Base-by-base conservation (phyloP, 129 eudicot species). In the Solidago caesia region DNA sequence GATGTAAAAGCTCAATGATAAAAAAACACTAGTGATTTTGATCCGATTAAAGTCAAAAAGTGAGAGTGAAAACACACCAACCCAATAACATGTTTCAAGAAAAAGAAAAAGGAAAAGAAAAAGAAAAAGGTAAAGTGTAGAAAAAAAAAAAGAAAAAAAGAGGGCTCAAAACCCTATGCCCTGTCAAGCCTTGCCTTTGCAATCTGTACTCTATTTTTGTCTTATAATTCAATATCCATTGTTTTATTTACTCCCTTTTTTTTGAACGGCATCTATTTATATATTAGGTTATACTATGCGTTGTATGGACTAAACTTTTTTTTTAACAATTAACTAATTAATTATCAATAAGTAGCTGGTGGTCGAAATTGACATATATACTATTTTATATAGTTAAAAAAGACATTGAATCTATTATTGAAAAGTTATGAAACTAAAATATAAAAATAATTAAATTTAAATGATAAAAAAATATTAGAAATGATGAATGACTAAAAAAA, bases 21-120 rank as follows among this genome's bases (percentile, higher is more conserved):
- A 75, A 85, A 74, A 77, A 64, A 78, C 27, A 71, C 63, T 63
- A 42, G 78, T 63, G 84, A 79, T 80, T 79, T 66, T 79, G 83
- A 79, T 79, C 83, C 45, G 60, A 44, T 14, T 79, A 72, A 84
- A 84, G 91, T 88, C 91, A 84, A 89, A 89, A 89, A 70, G 89
- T 84, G 72, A 75, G 70, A 82, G 85, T 69, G 81, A 82, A 86
- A 85, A 85, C 82, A 84, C 75, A 81, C 76, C 79, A 82, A 68
- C 80, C 78, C 76, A 83, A 71, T 33, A 0, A 56, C 83, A 76
- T 77, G 81, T 81, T 83, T 75, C 80, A 76, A 74, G 82, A 68
- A 64, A 76, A 64, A 65, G 65, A 43, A 65, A 65, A 78, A 75
- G 79, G 44, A 75, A 80, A 84, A 84, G 80, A 73, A 77, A 73